Evolutionary conservation across 495 filamentous ascomycete genomes (phyloP).

Genomic region (Trypethelium eluteriae): DNA sequence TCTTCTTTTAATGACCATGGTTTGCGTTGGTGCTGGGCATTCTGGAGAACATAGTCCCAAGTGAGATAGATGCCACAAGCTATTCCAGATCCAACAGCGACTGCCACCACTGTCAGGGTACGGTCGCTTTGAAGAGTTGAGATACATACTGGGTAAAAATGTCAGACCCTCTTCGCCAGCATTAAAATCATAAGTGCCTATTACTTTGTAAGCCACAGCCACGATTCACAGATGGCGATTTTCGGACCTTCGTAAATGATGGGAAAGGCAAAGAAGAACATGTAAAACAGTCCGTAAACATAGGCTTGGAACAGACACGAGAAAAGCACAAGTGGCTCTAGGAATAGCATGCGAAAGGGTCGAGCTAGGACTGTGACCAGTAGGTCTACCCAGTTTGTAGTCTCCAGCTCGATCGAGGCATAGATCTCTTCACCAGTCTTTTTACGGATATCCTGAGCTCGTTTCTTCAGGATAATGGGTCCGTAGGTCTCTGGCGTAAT

Average conservation of each 20-base stretch:
- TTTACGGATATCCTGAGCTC: conserved; percentile 47
- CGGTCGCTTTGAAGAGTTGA: not conserved
- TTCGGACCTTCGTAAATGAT: conserved; percentile 50
- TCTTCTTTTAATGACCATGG: conserved; percentile 48
- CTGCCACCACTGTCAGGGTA: not conserved
- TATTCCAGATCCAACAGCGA: conserved; percentile 37
- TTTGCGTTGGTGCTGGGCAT: conserved; percentile 34
- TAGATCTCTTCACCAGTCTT: conserved; percentile 36
- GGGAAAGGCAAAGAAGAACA: conserved; percentile 62
- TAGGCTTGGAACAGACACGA: conserved; percentile 61
- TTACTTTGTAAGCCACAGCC: conserved; percentile 1
- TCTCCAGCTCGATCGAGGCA: conserved; percentile 41
- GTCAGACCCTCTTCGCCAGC: conserved; percentile 34
- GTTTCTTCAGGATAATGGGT: conserved; percentile 49
- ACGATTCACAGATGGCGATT: not conserved
- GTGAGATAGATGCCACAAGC: conserved; percentile 44
- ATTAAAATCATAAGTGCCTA: conserved; percentile 34
- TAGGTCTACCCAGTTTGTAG: conserved; percentile 33
- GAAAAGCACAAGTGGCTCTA: conserved; percentile 58
- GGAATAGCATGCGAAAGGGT: conserved; percentile 48
- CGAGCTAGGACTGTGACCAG: conserved; percentile 40
- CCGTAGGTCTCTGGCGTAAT: conserved; percentile 52
- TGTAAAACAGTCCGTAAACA: conserved; percentile 68
- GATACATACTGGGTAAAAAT: conserved; percentile 31
- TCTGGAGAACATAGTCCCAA: conserved; percentile 48